Base-by-base conservation (phyloP, 768 basidiomycete genomes). In the Kwoniella heveanensis region DNA sequence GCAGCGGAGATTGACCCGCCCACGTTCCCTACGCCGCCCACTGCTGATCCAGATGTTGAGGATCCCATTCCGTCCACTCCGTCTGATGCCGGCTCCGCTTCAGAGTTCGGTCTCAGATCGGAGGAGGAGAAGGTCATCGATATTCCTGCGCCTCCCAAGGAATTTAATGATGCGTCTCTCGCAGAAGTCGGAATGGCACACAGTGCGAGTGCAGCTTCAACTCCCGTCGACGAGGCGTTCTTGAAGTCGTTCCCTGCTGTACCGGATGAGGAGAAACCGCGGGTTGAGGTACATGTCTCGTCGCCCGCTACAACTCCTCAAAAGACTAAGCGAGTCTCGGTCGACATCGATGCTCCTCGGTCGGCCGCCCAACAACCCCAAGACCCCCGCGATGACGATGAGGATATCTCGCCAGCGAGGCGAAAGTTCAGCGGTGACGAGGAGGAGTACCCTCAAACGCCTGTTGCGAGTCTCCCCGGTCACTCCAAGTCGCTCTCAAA, bases 171-270 rank as follows among this genome's bases (percentile, higher is more conserved):
- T 3, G 39, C 39, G 8, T 7, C 15, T 17, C 4, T 10, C 39
- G 47, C 19, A 10, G 55, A 60, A 54, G n/a, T 37, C 30, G 50
- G 25, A n/a, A 24, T 54, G 25, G 52, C 59, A 5, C 53, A 12
- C 21, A 22, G 47, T 54, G 54, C 47, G n/a, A 48, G 49, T 21
- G 51, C 22, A 1, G 24, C 52, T 13, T 53, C 67, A 7, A 72
- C 74, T 5, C 74, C 74, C 15, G 55, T 76, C 22, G 74, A 76
- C 55, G 57, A 68, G 1, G 24, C 47, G 7, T 60, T 74, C 39
- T 32, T 74, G 32, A 68, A 69, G 26, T 59, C 63, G 2, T 77
- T 77, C 67, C 75, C 75, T 1, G 70, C 68, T 29, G 75, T 77
- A 5, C 75, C 75, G 32, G 72, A 74, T 50, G 72, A 72, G 36